phyloP scores from a whole-genome alignment of 1,139 yeast genomes.

The Hyphopichia burtonii region DNA sequence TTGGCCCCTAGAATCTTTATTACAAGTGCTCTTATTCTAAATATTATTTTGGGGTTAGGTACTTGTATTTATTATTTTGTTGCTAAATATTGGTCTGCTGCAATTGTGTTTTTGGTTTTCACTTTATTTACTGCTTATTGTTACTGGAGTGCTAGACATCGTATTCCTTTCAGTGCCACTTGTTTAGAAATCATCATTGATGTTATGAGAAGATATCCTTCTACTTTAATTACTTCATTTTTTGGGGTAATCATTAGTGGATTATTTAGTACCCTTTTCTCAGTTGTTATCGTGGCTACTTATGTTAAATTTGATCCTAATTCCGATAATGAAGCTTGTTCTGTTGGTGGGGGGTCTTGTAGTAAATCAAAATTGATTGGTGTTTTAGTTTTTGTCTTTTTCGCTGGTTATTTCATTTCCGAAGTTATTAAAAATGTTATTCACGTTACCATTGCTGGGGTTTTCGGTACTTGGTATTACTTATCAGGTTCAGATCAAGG shows the following conservation, averaged over 20 bases:
- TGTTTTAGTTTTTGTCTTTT: slow-evolving; percentile 64
- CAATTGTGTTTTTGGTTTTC: slow-evolving; percentile 68
- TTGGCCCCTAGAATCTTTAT: slow-evolving; percentile 68
- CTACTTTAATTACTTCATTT: slow-evolving; percentile 61
- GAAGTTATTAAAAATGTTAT: slow-evolving; percentile 85
- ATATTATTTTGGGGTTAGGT: slow-evolving; percentile 68
- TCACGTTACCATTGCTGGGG: slow-evolving; percentile 81
- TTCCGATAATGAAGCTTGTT: slow-evolving; percentile 33
- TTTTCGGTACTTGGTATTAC: slow-evolving; percentile 91
- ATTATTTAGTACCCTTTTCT: slow-evolving; percentile 63
- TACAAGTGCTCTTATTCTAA: slow-evolving; percentile 64
- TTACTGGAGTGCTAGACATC: slow-evolving; percentile 68
- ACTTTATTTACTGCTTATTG: slow-evolving; percentile 65
- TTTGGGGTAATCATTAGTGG: slow-evolving; percentile 66
- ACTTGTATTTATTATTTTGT: slow-evolving; percentile 73
- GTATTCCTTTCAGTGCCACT: slow-evolving; percentile 74
- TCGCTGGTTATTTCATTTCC: slow-evolving; percentile 82
- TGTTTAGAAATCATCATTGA: slow-evolving; percentile 72
- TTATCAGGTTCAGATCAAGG: slow-evolving; percentile 76
- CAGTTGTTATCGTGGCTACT: slow-evolving; percentile 68
- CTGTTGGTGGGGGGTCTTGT: slow-evolving; percentile 62
- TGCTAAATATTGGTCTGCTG: slow-evolving; percentile 70
- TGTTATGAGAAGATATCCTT: slow-evolving; percentile 70
- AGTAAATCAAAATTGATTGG: slow-evolving; percentile 69
- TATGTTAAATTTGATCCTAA: slow-evolving; percentile 67